Evolutionary conservation across 2,329 filamentous ascomycete species (phyloP), one percentile per base, ranked within the genome.

Genomic region (Pseudogymnoascus sp.): DNA sequence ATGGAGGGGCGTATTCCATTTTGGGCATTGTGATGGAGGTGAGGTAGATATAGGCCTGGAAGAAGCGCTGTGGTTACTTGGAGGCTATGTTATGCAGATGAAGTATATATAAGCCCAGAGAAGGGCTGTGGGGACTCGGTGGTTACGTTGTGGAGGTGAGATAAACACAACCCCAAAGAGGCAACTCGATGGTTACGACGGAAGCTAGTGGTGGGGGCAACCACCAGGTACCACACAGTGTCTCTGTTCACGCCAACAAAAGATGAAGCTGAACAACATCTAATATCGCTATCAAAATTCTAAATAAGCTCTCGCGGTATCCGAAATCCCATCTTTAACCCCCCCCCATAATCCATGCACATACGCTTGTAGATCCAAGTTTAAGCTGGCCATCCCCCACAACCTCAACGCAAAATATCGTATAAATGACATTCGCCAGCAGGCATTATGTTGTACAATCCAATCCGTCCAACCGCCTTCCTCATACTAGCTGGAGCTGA

Each of bases 271-370:
- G 26, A 53, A 53, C n/a, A 19, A n/a, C n/a, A 56, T 56, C 46
- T 56, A 56, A 56, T 56, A 56, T 33, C 26, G 46, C 46, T 56
- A 56, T 56, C 46, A 56, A 33, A 33, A 12, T 53, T 53, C 46
- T 56, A 56, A 56, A 56, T 31, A 33, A 50, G n/a, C 28, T 56
- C 26, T 56, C 26, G 26, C 46, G n/a, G 46, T 56, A 56, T 56
- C 26, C n/a, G 4, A 56, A 33, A 56, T 33, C 26, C 5, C 46
- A 56, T 19, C 8, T 56, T 31, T 56, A 53, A 12, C n/a, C 26
- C n/a, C 28, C n/a, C 28, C 6, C 26, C n/a, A 4, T 6, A 31
- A 56, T 19, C 46, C 26, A 56, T 56, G 26, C 46, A 56, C 16
- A 56, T 56, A n/a, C 46, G 26, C 46, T 56, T 33, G 10, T 33